A percentile compares a stretch with the other conserved stretches of the same genome.
These are phyloP conservation scores for Epichloe festucae DNA, from an alignment of 2,329 filamentous ascomycete species.

Conservation along the genomic window DNA sequence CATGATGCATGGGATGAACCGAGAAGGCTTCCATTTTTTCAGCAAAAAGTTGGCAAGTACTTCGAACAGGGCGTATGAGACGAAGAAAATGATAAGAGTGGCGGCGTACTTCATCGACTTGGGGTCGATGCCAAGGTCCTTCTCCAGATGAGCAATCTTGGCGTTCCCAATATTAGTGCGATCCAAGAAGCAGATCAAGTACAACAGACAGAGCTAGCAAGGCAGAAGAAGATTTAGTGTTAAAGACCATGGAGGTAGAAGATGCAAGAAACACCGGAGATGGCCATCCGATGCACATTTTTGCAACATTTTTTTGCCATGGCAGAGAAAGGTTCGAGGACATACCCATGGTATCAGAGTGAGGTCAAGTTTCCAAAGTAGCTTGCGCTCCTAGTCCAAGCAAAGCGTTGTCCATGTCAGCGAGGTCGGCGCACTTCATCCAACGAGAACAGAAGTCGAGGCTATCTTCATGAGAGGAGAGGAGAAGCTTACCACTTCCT, in stretches of 20 bases:
- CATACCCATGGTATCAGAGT: slow-evolving; percentile 46
- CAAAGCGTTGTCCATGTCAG: background rate
- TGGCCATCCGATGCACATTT: background rate
- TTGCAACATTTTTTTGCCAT: background rate
- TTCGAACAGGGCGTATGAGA: slow-evolving; percentile 72
- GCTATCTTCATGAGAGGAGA: background rate
- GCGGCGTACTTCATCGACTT: slow-evolving; percentile 56
- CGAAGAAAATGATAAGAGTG: slow-evolving; percentile 71
- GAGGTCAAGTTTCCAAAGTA: slow-evolving; percentile 49
- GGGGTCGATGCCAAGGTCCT: slow-evolving; percentile 37
- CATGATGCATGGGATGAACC: slow-evolving; percentile 79
- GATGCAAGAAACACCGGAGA: background rate
- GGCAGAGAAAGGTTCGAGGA: background rate
- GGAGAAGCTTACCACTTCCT: slow-evolving; percentile 39
- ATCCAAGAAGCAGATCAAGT: slow-evolving; percentile 62
- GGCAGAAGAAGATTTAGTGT: background rate
- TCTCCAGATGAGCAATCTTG: slow-evolving; percentile 38
- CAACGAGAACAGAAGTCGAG: background rate
- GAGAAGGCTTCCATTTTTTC: slow-evolving; percentile 60
- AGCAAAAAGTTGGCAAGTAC: slow-evolving; percentile 67
- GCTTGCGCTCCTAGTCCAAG: slow-evolving; percentile 40
- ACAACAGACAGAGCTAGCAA: slow-evolving; percentile 50
- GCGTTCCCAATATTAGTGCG: slow-evolving; percentile 68
- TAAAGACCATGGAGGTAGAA: background rate
- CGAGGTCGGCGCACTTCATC: background rate